Evolutionary conservation across 306 rosid species (phyloP).

Genomic region (Malus fusca): DNA sequence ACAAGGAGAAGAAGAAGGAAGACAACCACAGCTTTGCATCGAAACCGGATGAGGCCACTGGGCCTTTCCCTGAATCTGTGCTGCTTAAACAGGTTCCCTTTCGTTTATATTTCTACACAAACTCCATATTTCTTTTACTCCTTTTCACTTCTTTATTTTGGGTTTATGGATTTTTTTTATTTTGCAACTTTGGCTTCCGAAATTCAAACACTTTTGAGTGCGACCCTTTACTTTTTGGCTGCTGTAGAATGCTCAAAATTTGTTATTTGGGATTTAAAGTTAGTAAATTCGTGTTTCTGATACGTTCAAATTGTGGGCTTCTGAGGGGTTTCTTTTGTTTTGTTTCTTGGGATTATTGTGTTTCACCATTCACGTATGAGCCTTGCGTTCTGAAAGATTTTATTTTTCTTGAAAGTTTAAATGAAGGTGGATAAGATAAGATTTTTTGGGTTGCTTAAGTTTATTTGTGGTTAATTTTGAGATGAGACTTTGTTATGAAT

Average conservation of each 20-base stretch:
- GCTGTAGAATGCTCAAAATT: neutral
- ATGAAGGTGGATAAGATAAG: neutral
- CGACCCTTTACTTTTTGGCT: neutral
- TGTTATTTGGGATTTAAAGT: neutral
- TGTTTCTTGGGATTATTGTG: neutral
- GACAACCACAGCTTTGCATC: constrained; percentile 55
- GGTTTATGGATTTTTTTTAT: neutral
- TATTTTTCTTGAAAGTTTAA: neutral
- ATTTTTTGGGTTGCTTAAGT: neutral
- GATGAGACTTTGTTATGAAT: constrained; percentile 14
- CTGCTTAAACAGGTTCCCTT: constrained; percentile 65
- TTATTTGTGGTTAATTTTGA: constrained; percentile 8
- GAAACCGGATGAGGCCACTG: constrained; percentile 58
- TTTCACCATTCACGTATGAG: neutral
- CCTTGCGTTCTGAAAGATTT: neutral
- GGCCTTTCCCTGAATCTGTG: constrained; percentile 87
- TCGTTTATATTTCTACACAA: neutral
- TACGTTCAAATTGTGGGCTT: neutral
- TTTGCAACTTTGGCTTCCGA: neutral
- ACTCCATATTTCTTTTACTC: neutral
- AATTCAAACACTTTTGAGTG: neutral
- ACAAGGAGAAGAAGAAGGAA: constrained; percentile 31
- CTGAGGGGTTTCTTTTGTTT: neutral
- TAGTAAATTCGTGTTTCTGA: neutral
- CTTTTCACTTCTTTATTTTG: neutral